Evolutionary conservation across 2,329 filamentous ascomycete species (phyloP), one percentile per base, ranked within the genome.

Genomic region (Trichoderma polysporum): DNA sequence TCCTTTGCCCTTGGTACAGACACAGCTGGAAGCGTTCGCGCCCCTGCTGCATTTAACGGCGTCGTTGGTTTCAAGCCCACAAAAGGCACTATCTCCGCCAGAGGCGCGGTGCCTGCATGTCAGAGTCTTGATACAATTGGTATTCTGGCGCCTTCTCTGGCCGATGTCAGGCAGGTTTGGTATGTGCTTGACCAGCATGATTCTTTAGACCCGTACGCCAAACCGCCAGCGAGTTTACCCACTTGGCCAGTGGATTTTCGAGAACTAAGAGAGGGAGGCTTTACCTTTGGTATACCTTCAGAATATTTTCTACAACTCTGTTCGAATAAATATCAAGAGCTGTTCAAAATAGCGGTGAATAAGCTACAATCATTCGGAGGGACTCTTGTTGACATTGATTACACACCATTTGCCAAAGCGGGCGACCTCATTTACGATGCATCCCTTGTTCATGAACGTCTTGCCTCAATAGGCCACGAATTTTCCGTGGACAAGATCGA

Each of bases 1-100:
- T 67, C 61, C 2, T 72, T 70, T 45, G 67, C 70, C 8, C 57
- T 72, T 53, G 71, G 71, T 2, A 72, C 71, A 9, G 71, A 72
- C 50, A 72, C 71, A 2, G 71, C 70, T 7, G 70, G 71, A 17
- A 71, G 70, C 10, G 22, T 61, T 25, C 68, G 70, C 17, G 66
- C 68, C 31, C 71, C 71, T 5, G 71, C 71, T 29, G 71, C 71
- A 19, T 53, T 72, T 10, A 71, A 68, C 6, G 70, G 71, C 35
- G 65, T 68, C 19, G 70, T 68, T 8, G 71, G 71, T 45, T 63
- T 54, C 60, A 63, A 69, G 9, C 60, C 60, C 2, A 63, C 60
- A 12, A 63, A 63, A 13, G 60, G 60, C 10, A 63, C 60, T 8
- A 54, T 63, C 8, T 63, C 60, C 7, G 60, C 60, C 1, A 53